phyloP scores from a whole-genome alignment of 225 moss, liverwort and hornwort species.

The Antitrichia curtipendula region DNA sequence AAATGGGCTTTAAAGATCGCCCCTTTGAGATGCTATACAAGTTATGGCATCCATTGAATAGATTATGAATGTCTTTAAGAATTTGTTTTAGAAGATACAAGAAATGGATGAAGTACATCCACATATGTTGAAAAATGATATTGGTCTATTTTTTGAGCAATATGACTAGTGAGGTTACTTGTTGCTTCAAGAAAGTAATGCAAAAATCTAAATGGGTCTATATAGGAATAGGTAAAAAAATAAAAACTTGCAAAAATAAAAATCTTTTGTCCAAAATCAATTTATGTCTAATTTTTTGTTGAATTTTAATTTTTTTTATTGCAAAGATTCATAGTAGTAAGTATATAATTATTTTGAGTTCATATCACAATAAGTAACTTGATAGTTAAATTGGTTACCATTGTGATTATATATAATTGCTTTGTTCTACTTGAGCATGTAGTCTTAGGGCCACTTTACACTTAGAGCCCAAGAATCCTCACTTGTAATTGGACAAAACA shows the following conservation, averaged over 20 bases:
- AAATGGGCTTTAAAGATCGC: neutral
- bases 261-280: neutral
- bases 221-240: fast-evolving
- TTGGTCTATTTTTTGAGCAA: neutral
- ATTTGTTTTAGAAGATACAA: neutral
- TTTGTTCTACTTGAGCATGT: fast-evolving
- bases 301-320: neutral
- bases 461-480: too few species aligned
- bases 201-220: neutral
- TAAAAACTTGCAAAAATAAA: neutral
- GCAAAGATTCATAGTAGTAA: neutral
- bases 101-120: neutral
- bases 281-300: neutral
- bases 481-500: too few species aligned
- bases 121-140: neutral
- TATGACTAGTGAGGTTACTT: neutral
- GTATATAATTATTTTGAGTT: neutral
- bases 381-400: neutral
- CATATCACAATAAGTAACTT: neutral
- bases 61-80: neutral
- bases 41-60: neutral
- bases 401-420: neutral
- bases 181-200: neutral
- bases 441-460: too few species aligned
- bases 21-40: neutral